Base-by-base conservation (phyloP, 2,329 filamentous ascomycete species). In the Annulohypoxylon truncatum region DNA sequence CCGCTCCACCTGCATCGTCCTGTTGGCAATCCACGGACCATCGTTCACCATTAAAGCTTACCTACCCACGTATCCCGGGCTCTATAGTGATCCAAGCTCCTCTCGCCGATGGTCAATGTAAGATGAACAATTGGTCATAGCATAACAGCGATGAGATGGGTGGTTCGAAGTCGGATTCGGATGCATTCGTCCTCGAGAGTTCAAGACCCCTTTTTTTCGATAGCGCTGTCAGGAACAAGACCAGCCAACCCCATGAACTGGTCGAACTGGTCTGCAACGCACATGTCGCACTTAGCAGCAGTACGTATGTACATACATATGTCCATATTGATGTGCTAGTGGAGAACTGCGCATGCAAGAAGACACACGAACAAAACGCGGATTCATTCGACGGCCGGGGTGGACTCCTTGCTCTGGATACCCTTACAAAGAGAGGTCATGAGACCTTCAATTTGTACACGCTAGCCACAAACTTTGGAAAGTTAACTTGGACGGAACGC, bases 381-480 rank as follows among this genome's bases (percentile, higher is more conserved):
- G 67, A 66, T 69, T 71, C 64, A 66, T 69, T 71, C 64, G 58
- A 71, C 38, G 61, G 60, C 64, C 58, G 52, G 61, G 61, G 63
- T 72, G 68, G 70, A 33, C 53, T 69, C 60, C 64, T 53, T 71
- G 56, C 60, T 69, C 66, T 71, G 67, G 69, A 69, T 71, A 70
- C 70, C 70, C 67, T 70, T 69, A 67, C 68, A 69, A 70, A 44
- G 59, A 64, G 57, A 72, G 70, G 70, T 72, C 70, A 70, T 70
- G 66, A 69, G 70, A 72, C 70, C 70, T 69, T 70, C 65, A 63
- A 67, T 69, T 61, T 57, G 59, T 47, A 67, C 65, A 31, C 68
- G 69, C 70, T 72, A 72, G 48, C 64, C 66, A 66, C 66, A 70
- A 72, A 70, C 66, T 70, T 69, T 70, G 61, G 64, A 54, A 64